Conservation (phyloP, 2,329 filamentous ascomycete genomes). For the Trichoderma guizhouense region DNA sequence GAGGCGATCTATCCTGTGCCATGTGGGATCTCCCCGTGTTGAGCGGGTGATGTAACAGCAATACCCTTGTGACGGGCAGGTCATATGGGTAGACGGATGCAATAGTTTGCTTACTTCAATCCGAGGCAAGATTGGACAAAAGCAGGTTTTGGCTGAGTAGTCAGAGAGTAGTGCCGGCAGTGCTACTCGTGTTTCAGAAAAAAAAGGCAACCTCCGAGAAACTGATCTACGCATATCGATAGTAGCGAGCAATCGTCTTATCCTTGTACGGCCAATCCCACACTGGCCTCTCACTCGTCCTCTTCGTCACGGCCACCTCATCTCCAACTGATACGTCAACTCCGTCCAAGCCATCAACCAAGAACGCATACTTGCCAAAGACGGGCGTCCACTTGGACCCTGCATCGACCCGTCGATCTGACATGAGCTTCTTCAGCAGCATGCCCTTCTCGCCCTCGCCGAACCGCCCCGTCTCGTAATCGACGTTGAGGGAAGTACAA, state of each 20-base stretch:
- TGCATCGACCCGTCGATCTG: constrained; percentile 66
- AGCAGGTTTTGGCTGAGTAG: neutral
- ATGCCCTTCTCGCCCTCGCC: constrained; percentile 55
- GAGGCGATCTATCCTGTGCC: neutral
- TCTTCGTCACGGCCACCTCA: constrained; percentile 49
- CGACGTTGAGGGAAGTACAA: constrained; percentile 68
- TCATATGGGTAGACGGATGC: neutral
- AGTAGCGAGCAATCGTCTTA: constrained; percentile 8
- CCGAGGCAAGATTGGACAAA: neutral
- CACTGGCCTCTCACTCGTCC: constrained; percentile 49
- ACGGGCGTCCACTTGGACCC: constrained; percentile 66
- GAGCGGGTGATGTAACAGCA: neutral
- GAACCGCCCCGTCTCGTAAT: constrained; percentile 62
- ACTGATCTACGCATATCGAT: constrained; percentile 5
- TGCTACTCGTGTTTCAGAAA: neutral
- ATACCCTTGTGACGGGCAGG: neutral
- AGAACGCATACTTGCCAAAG: constrained; percentile 71
- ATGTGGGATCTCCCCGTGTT: neutral
- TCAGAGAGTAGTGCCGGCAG: neutral
- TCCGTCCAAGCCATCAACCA: constrained; percentile 32
- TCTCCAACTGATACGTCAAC: constrained; percentile 52
- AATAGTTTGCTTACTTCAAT: neutral
- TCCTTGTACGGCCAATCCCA: constrained; percentile 46
- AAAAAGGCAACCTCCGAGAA: neutral
- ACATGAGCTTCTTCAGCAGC: constrained; percentile 67